Conservation (phyloP, 1,284 basidiomycete genomes). For the Cryptococcus maquisensis region DNA sequence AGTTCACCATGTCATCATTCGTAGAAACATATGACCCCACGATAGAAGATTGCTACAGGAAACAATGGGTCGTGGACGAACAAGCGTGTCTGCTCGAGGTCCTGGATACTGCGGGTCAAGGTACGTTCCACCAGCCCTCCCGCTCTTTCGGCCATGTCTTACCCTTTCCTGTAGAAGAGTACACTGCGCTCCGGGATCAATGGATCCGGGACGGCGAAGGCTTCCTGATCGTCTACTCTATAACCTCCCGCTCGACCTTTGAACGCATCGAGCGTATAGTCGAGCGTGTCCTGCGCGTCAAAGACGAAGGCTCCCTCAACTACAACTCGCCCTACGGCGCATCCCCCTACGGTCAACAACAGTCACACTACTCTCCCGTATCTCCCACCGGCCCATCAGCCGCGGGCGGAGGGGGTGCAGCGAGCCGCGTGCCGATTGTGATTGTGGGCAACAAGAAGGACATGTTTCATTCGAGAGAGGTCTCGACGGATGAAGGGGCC, state of each 20-base stretch:
- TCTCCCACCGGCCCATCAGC: not conserved
- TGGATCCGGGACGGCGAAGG: slow-evolving; percentile 99
- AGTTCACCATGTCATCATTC: slow-evolving; percentile 91
- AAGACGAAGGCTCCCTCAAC: slow-evolving; percentile 54
- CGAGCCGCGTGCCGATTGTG: slow-evolving; percentile 53
- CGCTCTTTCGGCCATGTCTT: not conserved
- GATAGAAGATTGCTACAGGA: slow-evolving; percentile 92
- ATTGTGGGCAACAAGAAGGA: slow-evolving; percentile 91
- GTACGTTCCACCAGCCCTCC: too few relatives aligned
- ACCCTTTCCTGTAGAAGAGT: slow-evolving; percentile 66
- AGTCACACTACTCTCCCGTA: not conserved
- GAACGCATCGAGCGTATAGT: slow-evolving; percentile 92
- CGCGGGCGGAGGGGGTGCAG: not conserved
- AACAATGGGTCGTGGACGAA: slow-evolving; percentile 85
- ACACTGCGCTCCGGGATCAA: slow-evolving; percentile 95
- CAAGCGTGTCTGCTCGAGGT: slow-evolving; percentile 88
- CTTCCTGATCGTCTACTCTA: slow-evolving; percentile 97
- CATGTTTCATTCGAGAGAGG: slow-evolving; percentile 70
- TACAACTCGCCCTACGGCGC: not conserved
- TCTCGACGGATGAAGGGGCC: slow-evolving; percentile 81
- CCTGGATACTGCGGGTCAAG: slow-evolving; percentile 90
- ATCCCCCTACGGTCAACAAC: slow-evolving; percentile 4
- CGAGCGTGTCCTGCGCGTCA: slow-evolving; percentile 88
- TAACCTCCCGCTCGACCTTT: slow-evolving; percentile 89
- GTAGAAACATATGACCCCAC: slow-evolving; percentile 64